Evolutionary conservation across 139 green algal species (phyloP).

Genomic region (Pleodorina starrii): DNA sequence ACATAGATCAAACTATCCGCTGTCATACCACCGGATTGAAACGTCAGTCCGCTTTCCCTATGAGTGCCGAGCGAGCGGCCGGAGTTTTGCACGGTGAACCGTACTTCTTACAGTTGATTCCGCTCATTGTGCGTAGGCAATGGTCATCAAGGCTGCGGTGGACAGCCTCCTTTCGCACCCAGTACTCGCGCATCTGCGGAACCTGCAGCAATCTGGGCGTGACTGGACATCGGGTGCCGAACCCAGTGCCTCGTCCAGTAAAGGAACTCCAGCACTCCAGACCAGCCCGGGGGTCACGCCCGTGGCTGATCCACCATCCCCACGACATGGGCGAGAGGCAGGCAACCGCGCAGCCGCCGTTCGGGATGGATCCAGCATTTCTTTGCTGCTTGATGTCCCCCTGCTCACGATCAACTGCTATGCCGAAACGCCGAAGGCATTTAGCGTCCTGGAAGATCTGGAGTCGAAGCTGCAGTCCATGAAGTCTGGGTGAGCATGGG

Average conservation of each 20-base stretch:
- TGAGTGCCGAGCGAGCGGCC: too few relatives aligned
- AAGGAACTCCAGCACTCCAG: too few relatives aligned
- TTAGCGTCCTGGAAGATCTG: background rate
- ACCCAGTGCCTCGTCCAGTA: too few relatives aligned
- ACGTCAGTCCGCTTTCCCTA: too few relatives aligned
- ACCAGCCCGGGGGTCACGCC: too few relatives aligned
- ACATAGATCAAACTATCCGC: too few relatives aligned
- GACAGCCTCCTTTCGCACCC: background rate
- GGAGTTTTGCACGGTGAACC: too few relatives aligned
- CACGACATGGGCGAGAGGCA: background rate
- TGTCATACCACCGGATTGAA: too few relatives aligned
- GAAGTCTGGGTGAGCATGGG: conserved; percentile 15
- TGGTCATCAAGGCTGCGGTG: background rate
- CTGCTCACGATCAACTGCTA: conserved; percentile 41
- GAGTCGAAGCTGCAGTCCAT: background rate
- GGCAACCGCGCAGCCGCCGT: background rate
- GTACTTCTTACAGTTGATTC: too few relatives aligned
- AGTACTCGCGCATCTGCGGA: background rate
- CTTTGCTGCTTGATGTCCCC: conserved; percentile 50
- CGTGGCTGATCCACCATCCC: background rate
- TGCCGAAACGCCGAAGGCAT: conserved; percentile 16
- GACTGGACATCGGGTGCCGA: too few relatives aligned
- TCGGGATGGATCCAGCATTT: conserved; percentile 41
- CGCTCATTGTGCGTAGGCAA: background rate
- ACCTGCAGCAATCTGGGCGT: too few relatives aligned